Evolutionary conservation across 345 rosid species (phyloP), one percentile per base, ranked within the genome.

Genomic region (Pistacia atlantica): DNA sequence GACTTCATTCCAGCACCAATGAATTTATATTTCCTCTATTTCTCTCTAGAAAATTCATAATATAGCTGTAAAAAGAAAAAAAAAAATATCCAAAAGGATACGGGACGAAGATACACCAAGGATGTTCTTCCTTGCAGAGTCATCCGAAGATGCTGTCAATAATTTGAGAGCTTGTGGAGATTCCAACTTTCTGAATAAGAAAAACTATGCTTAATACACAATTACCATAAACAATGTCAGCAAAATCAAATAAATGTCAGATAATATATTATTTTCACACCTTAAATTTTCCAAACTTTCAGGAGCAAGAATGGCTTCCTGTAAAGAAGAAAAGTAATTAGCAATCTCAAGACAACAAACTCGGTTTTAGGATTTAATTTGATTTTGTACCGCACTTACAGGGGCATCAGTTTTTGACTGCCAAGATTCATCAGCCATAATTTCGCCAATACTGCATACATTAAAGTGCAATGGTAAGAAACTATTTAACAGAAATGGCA

Each of bases 141-240:
- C 98, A 83, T 97, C 98, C 2, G 86, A 66, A 58, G 98, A 82
- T 72, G 93, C 84, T 12, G 93, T 87, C 85, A 97, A 80, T 74
- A 91, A 75, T 87, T 91, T 94, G 77, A 92, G 79, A 64, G 89
- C 75, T 80, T 90, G 98, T 59, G 91, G 84, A 69, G 88, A 74
- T 74, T 88, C 91, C 76, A 78, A 33, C 79, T 89, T 92, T 93
- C 98, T 93, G 88, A 71, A 84, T 62, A 80, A 81, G 58, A 67
- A 58, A 72, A 77, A 54, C 38, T 16, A 74, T 2, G 5, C 55
- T 84, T 67, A 78, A 42, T 72, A 76, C 70, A 35, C 59, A 13
- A 67, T 38, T 67, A 75, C 69, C 58, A 67, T 58, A 72, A 64
- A 48, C 37, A 69, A 31, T 0, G 38, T 42, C 35, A 25, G 70